Conservation (phyloP, 2,329 filamentous ascomycete genomes). For the Arachnomyces sp. region DNA sequence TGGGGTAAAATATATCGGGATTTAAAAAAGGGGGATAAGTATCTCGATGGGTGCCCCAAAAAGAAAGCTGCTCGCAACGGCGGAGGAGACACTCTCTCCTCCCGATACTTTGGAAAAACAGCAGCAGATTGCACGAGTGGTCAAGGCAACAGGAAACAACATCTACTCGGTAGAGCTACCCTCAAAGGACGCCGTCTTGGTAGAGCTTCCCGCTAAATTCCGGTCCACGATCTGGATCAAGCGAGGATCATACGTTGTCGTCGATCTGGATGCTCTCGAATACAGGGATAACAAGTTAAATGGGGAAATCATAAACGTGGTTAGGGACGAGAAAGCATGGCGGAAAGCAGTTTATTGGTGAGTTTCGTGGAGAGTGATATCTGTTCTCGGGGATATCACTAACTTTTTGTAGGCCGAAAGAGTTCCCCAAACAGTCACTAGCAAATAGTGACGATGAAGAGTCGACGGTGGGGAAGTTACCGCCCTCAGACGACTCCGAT, state of each 20-base stretch:
- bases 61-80: slow-evolving; percentile 67
- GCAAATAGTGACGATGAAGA: slow-evolving; percentile 70
- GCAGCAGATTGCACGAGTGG: slow-evolving; percentile 64
- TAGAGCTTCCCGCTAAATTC: slow-evolving; percentile 77
- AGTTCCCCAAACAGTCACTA: slow-evolving; percentile 62
- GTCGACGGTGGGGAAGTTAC: slow-evolving; percentile 75
- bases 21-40: neutral
- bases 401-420: slow-evolving; percentile 55
- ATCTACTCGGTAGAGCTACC: slow-evolving; percentile 73
- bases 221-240: slow-evolving; percentile 92
- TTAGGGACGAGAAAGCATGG: slow-evolving; percentile 86
- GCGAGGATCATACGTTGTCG: slow-evolving; percentile 75
- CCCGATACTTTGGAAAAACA: slow-evolving; percentile 44
- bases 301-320: slow-evolving; percentile 88
- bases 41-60: slow-evolving; percentile 63
- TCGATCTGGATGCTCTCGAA: slow-evolving; percentile 61
- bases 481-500: slow-evolving; percentile 70
- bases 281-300: slow-evolving; percentile 66
- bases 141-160: slow-evolving; percentile 80
- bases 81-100: slow-evolving; percentile 59
- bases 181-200: slow-evolving; percentile 55
- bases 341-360: slow-evolving; percentile 83
- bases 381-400: neutral
- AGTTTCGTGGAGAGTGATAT: slow-evolving; percentile 13
- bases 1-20: too few species aligned